Percentiles rank a stretch among this genome's conserved stretches.
Evolutionary conservation across 139 green algal genomes (phyloP).

Genomic region (Chlamydomonas sphaeroides): DNA sequence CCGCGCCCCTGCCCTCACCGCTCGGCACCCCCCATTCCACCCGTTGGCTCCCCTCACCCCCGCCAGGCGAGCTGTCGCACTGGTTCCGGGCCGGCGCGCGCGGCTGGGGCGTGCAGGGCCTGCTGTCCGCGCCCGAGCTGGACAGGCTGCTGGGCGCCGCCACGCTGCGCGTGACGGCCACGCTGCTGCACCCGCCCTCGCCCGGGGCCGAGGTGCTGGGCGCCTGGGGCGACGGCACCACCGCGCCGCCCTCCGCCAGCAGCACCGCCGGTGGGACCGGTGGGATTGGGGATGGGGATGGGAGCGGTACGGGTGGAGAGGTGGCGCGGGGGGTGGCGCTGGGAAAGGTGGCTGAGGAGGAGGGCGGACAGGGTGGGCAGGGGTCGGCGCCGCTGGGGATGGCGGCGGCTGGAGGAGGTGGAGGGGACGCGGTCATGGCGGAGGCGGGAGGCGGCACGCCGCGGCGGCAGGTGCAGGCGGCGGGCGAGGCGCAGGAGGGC

Average conservation of each 20-base stretch:
- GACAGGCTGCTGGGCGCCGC: conserved; percentile 13
- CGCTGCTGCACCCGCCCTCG: conserved; percentile 22
- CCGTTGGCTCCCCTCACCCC: too few relatives aligned
- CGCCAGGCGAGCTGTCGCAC: conserved; percentile 25
- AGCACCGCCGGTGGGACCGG: neutral
- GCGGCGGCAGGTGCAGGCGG: neutral
- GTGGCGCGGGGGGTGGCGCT: neutral
- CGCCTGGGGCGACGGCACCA: neutral
- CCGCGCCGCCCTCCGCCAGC: neutral
- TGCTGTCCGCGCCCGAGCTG: conserved; percentile 23
- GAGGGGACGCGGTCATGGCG: too few relatives aligned
- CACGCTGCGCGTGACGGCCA: conserved; percentile 10
- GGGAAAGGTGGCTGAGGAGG: neutral
- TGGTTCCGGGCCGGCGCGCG: neutral
- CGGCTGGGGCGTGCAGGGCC: conserved; percentile 26
- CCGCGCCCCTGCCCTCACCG: too few relatives aligned
- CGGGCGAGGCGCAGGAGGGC: neutral
- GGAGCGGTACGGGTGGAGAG: neutral
- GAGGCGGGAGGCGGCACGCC: too few relatives aligned
- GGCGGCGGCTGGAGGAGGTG: neutral
- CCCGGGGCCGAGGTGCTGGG: conserved; percentile 17
- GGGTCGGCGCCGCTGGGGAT: neutral
- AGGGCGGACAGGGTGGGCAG: neutral
- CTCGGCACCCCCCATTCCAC: too few relatives aligned
- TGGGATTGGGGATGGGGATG: neutral